Evolutionary conservation across 1,139 yeast genomes (phyloP), one percentile per base, ranked within the genome.

Genomic region (Saccharomyces hybrid): DNA sequence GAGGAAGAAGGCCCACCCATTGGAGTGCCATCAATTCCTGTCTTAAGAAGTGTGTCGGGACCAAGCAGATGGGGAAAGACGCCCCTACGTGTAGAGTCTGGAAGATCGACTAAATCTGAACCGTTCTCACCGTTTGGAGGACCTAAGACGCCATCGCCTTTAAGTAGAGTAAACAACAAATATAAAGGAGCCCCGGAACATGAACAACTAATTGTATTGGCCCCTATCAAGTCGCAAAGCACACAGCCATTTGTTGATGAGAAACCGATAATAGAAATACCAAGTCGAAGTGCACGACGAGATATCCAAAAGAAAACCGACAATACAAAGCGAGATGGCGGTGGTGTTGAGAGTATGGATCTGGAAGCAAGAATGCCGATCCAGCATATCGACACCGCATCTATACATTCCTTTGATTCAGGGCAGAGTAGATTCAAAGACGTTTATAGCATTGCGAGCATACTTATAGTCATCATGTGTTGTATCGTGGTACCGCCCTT

Each of bases 401-500:
- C 67, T 2, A 49, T 60, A 4, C 54, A 59, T 9, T 59, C 65
- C 11, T 55, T 59, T 32, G 60, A 60, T 47, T 63, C 68, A 2
- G 47, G 51, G 14, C 32, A 51, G 4, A 53, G 55, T 24, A 53
- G 52, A 27, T 58, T 62, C 51, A 34, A 29, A 2, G 61, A 63
- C 24, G 49, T 61, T 4, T 65, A 61, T 51, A 63, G 68, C 27
- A 27, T 58, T 5, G 26, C 32, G 29, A 52, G 64, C n/a, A 55
- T 65, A 1, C 2, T 58, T 3, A 5, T 59, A 1, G 41, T 62
- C 12, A 31, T 65, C 8, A 3, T 53, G 1, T 32, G 54, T 1
- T 62, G 68, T 51, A 19, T 56, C 4, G 4, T 64, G 4, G 44
- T 60, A 5, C 69, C 69, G 27, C 66, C 67, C 4, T 38, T 62